Base-by-base conservation (phyloP, 2,329 filamentous ascomycete genomes). In the Paracamarosporium sp. region DNA sequence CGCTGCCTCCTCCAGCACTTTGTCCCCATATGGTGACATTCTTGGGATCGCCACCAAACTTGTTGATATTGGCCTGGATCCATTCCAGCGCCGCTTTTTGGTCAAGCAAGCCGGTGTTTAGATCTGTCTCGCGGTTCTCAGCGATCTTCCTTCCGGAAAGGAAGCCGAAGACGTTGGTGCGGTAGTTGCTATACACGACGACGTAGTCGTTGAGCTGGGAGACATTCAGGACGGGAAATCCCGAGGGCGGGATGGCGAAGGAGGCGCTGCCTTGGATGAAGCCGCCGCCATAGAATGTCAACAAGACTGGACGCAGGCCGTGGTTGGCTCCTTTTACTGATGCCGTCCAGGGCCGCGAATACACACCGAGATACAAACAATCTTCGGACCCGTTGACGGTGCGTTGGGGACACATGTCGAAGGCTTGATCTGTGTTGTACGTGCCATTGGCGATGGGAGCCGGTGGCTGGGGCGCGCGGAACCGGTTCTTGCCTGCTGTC, bases 281-380 rank as follows among this genome's bases (percentile, higher is more conserved):
- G 2, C 80, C 87, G 12, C 86, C 86, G 51, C 86, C 86, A 66
- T 85, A 87, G 67, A 86, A 88, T 3, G 82, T 81, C 3, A 88
- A 81, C 0, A 89, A 79, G 0, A 89, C 86, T 0, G 86, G 86
- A 2, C 83, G 78, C 1, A 81, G 71, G n/a, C 78, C 67, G 3
- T 72, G 65, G 1, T 20, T 13, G 12, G 17, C 22, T 24, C 5
- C n/a, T 36, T 33, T 22, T 15, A 11, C 4, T 68, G 67, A 40
- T 1, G 53, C 22, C 0, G 68, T 74, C 85, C 85, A 88, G 3
- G 85, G 86, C 0, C 85, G 80, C 4, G 83, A 81, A 72, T 86
- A 88, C 0, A 89, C 74, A 11, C 84, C 84, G 1, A 89, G 79
- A 59, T 87, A 87, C 13, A 88, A 76, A 62, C 86, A 88, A 65